phyloP scores from a whole-genome alignment of 805 yeast species.

The Saturnispora serradocipensis region DNA sequence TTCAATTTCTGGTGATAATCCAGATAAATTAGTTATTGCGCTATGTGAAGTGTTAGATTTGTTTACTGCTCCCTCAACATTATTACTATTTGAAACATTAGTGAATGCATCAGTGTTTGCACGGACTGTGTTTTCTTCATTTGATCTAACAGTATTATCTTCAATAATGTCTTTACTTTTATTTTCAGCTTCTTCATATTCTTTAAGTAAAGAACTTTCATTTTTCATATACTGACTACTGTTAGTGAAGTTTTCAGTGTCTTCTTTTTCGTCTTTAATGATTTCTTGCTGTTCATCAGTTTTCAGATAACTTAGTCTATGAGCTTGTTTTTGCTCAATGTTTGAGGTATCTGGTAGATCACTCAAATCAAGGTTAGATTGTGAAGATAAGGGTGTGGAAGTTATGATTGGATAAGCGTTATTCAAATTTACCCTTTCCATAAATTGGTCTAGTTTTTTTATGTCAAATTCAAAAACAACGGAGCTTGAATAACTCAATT shows the following conservation, averaged over 20 bases:
- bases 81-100: neutral
- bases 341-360: slow-evolving; percentile 8
- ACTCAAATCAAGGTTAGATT: slow-evolving; percentile 11
- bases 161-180: neutral
- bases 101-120: neutral
- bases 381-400: slow-evolving; percentile 4
- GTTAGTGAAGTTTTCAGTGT: neutral
- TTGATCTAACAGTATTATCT: neutral
- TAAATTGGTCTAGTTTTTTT: slow-evolving; percentile 17
- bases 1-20: neutral
- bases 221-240: slow-evolving; percentile 4
- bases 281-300: slow-evolving; percentile 8
- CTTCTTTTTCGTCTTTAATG: neutral
- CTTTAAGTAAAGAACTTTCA: slow-evolving; percentile 4
- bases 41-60: neutral
- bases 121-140: neutral
- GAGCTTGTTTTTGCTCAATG: slow-evolving; percentile 7
- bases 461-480: slow-evolving; percentile 31
- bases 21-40: neutral
- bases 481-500: slow-evolving; percentile 25
- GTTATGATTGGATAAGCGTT: neutral
- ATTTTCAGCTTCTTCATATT: slow-evolving; percentile 2
- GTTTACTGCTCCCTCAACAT: neutral
- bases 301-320: slow-evolving; percentile 14
- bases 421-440: slow-evolving; percentile 16